Evolutionary conservation across 495 filamentous ascomycete genomes (phyloP), one percentile per base, ranked within the genome.

Genomic region (Neurospora sp.): DNA sequence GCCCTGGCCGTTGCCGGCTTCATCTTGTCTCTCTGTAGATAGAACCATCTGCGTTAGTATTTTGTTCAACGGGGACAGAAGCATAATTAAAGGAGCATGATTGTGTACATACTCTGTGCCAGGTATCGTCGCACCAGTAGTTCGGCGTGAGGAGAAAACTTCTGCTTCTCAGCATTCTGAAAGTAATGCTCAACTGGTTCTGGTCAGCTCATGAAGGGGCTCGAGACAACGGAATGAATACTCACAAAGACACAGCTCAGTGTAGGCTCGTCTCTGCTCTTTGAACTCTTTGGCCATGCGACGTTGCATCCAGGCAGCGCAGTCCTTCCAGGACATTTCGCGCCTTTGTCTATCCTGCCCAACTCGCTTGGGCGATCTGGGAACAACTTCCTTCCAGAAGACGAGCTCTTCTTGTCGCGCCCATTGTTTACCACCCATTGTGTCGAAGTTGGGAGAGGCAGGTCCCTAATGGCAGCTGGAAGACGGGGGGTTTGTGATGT

Each of bases 171-270:
- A 2, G 78, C 73, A 39, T 85, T 86, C 74, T 83, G 81, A 72
- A 81, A 85, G 69, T 79, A 85, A 71, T 86, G 84, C 76, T 86
- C 84, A 46, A 82, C 84, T 86, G 46, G n/a, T 42, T 62, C 70
- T 4, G 23, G 72, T 82, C 54, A 82, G 75, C 39, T 35, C 41
- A 18, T 8, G 27, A 48, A 46, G 14, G 39, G 18, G 11, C 16
- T 23, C n/a, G 6, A n/a, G 42, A 40, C 3, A 38, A 35, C 12
- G 5, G 38, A n/a, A 11, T 42, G 35, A 40, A 16, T 7, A 75
- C 82, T 82, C 72, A 85, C 84, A 84, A 23, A 85, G 73, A 73
- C 82, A 76, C 3, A 79, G 78, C 0, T 70, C 72, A 0, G 78
- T 83, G 70, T 85, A 86, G 2, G 75, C 39, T 4, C 84, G 79